Evolutionary conservation across 106 monocot genomes (phyloP), one percentile per base, ranked within the genome.

Genomic region (Dioscorea dumetorum): DNA sequence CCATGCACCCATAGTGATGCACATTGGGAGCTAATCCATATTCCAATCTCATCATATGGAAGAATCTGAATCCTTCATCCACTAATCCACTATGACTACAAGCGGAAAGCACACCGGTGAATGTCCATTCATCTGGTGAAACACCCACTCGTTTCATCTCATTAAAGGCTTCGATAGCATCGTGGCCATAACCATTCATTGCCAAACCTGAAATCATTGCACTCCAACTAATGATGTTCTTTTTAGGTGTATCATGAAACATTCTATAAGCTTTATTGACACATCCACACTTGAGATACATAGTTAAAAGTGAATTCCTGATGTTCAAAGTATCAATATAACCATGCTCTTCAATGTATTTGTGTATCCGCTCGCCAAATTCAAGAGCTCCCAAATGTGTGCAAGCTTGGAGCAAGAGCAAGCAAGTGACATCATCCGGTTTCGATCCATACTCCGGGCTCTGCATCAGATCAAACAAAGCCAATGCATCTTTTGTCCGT

Each of bases 161-260:
- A 10, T 56, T 3, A 52, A 91, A 94, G 34, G 75, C 78, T 66
- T 74, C 79, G 5, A 95, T 60, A 15, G 94, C 94, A 57, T 91
- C 84, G 48, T 64, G 85, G 50, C 81, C 91, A 48, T 66, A 80
- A 4, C 95, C 88, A 70, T 95, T 95, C 80, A 83, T 80, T 16
- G 95, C 85, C 62, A 91, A 63, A 12, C 91, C 94, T 28, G 88
- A 87, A 70, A 95, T 88, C 73, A 95, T 81, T 4, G 85, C 79
- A 61, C 81, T 88, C 91, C 91, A 91, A 16, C 74, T 77, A 33
- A 79, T 81, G 18, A 95, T 83, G 75, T 79, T 91, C 53, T 61
- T 92, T 12, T 57, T 63, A n/a, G 50, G 53, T 13, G 66, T 88
- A n/a, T 67, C 78, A 31, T 57, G 51, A 67, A 95, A 91, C 62